phyloP scores from a whole-genome alignment of 148 eudicot species.

The Dysphania ambrosioides region DNA sequence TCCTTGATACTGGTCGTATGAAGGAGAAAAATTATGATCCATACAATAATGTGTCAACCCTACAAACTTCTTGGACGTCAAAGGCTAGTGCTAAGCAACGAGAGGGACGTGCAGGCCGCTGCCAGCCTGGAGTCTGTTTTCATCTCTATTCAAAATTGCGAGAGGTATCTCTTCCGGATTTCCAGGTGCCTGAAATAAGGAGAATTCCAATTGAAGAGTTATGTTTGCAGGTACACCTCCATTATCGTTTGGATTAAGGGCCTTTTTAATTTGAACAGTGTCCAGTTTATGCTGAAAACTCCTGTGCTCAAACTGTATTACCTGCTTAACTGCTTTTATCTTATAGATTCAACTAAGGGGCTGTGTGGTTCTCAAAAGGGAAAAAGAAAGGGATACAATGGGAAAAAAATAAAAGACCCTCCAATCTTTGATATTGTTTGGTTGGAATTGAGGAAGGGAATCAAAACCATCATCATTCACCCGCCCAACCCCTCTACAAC shows the following conservation, averaged over 20 bases:
- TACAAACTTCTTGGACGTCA: constrained; percentile 89
- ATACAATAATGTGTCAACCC: constrained; percentile 81
- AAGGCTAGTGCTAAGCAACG: constrained; percentile 96
- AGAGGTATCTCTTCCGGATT: constrained; percentile 68
- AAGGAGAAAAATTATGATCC: constrained; percentile 97
- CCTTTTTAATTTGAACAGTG: too few species aligned
- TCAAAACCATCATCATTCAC: too few species aligned
- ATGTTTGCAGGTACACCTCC: constrained; percentile 74
- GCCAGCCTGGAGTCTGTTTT: constrained; percentile 94
- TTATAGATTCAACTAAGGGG: too few species aligned
- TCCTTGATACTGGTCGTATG: constrained; percentile 89
- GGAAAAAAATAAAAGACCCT: too few species aligned
- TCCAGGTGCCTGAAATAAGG: constrained; percentile 85
- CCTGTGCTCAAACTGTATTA: too few species aligned
- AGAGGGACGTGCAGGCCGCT: constrained; percentile 99
- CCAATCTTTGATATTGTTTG: too few species aligned
- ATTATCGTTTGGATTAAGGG: neutral
- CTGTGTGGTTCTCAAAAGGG: too few species aligned
- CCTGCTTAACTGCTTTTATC: too few species aligned
- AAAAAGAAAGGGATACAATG: too few species aligned
- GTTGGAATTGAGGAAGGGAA: too few species aligned
- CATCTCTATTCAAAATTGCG: constrained; percentile 76
- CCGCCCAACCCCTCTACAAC: too few species aligned
- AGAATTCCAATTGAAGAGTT: constrained; percentile 93
- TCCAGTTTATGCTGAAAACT: too few species aligned